A percentile compares a stretch with the other conserved stretches of the same genome.
These are phyloP conservation scores for Plasmopara halstedii DNA, from an alignment of 352 stramenopile genomes.

Conservation along the genomic window DNA sequence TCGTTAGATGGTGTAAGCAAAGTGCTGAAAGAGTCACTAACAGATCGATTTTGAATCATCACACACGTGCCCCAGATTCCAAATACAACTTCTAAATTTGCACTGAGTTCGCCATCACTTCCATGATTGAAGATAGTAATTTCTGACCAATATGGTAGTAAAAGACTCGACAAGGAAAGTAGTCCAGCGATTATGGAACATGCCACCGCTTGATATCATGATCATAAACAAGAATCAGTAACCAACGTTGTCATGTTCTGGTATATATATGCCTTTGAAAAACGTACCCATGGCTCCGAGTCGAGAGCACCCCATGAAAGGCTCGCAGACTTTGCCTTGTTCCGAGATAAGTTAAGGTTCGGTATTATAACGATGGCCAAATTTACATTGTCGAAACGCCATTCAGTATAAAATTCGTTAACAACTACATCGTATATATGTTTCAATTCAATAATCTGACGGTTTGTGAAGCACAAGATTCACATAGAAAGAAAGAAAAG, in stretches of 20 bases:
- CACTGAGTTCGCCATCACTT: slow-evolving; percentile 6
- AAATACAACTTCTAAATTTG: slow-evolving; percentile 35
- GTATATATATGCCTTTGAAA: background rate
- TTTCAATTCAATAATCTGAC: no score
- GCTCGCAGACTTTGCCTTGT: background rate
- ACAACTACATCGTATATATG: no score
- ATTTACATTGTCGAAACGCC: slow-evolving; percentile 13
- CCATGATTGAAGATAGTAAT: slow-evolving; percentile 14
- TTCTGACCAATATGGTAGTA: slow-evolving; percentile 53
- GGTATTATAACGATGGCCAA: background rate
- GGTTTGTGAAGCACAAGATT: no score
- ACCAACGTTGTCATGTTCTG: no score
- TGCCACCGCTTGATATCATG: slow-evolving; percentile 20
- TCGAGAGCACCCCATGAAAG: background rate
- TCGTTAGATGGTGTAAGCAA: slow-evolving; percentile 11
- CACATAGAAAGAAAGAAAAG: no score
- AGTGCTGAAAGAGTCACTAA: slow-evolving; percentile 7
- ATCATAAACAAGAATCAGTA: background rate
- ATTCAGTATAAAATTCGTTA: no score
- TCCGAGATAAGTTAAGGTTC: background rate
- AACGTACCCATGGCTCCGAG: background rate
- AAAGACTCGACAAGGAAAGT: slow-evolving; percentile 28
- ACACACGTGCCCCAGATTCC: slow-evolving; percentile 52
- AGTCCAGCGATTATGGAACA: slow-evolving; percentile 26
- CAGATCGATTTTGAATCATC: slow-evolving; percentile 27